Percentiles rank a stretch among this genome's conserved stretches.
These are phyloP conservation scores for Secale cereale DNA, from an alignment of 176 grass and related monocot genomes.

Conservation along the genomic window DNA sequence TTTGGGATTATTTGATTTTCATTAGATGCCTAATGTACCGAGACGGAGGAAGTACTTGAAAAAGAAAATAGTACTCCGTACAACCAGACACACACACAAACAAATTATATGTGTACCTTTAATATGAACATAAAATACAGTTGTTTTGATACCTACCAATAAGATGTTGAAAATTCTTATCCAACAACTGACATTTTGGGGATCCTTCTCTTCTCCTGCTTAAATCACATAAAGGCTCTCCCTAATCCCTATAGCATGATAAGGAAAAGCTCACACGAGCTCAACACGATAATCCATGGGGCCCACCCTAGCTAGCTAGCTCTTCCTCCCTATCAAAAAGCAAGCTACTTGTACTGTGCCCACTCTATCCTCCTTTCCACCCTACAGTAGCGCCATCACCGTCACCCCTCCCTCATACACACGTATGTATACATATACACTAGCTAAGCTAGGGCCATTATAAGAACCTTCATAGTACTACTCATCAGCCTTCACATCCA, in stretches of 20 bases:
- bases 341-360: slow-evolving; percentile 37
- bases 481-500: too few species aligned
- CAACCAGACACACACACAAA: background rate
- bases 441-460: slow-evolving; percentile 23
- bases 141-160: background rate
- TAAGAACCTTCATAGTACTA: slow-evolving; percentile 19
- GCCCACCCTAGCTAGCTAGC: background rate
- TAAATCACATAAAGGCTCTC: slow-evolving; percentile 40
- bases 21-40: too few species aligned
- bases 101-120: background rate
- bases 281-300: slow-evolving; percentile 47
- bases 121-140: background rate
- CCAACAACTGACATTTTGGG: slow-evolving; percentile 42
- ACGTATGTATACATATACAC: background rate
- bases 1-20: too few species aligned
- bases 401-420: too few species aligned
- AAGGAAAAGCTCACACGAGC: slow-evolving; percentile 63
- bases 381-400: too few species aligned
- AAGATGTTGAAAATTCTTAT: slow-evolving; percentile 14
- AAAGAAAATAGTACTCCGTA: too few species aligned
- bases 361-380: slow-evolving; percentile 13
- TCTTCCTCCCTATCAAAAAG: slow-evolving; percentile 34
- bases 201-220: slow-evolving; percentile 25
- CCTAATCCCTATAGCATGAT: slow-evolving; percentile 19
- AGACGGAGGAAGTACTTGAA: too few species aligned